Evolutionary conservation across 495 filamentous ascomycete genomes (phyloP).

Genomic region (Xylaria grammica): DNA sequence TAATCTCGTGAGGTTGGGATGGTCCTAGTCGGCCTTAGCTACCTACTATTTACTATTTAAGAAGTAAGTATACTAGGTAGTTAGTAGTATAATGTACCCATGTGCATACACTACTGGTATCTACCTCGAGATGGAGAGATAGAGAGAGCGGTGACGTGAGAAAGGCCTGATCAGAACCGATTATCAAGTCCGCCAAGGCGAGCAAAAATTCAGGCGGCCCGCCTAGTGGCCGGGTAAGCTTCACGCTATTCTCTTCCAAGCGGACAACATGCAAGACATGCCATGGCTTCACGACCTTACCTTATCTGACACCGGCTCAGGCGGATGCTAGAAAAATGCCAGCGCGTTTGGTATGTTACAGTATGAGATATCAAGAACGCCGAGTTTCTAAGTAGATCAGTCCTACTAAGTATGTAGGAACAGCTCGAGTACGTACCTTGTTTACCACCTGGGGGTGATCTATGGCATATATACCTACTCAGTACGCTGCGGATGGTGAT

Average conservation of each 20-base stretch:
- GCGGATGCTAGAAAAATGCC: conserved; percentile 8
- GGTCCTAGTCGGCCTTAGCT: neutral
- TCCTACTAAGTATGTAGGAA: too few relatives aligned
- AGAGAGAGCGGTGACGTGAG: conserved; percentile 13
- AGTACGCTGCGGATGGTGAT: too few relatives aligned
- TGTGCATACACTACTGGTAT: too few relatives aligned
- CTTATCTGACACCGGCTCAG: conserved; percentile 14
- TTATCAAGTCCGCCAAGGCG: conserved; percentile 16
- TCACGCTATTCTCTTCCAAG: conserved; percentile 19
- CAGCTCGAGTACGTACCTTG: too few relatives aligned
- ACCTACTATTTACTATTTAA: too few relatives aligned
- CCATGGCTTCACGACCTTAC: conserved; percentile 17
- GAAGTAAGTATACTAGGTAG: too few relatives aligned
- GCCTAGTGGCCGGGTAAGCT: conserved; percentile 1
- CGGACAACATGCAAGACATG: conserved; percentile 26
- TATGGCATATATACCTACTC: too few relatives aligned
- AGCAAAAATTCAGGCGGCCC: conserved; percentile 13
- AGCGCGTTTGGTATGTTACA: conserved; percentile 9
- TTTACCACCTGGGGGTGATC: too few relatives aligned
- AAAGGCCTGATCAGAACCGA: neutral
- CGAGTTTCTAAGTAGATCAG: too few relatives aligned
- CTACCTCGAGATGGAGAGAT: neutral
- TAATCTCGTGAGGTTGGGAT: neutral
- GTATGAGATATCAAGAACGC: neutral
- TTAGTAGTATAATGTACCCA: too few relatives aligned